phyloP scores from a whole-genome alignment of 202 grass and related monocot genomes.

The Panicum virgatum region DNA sequence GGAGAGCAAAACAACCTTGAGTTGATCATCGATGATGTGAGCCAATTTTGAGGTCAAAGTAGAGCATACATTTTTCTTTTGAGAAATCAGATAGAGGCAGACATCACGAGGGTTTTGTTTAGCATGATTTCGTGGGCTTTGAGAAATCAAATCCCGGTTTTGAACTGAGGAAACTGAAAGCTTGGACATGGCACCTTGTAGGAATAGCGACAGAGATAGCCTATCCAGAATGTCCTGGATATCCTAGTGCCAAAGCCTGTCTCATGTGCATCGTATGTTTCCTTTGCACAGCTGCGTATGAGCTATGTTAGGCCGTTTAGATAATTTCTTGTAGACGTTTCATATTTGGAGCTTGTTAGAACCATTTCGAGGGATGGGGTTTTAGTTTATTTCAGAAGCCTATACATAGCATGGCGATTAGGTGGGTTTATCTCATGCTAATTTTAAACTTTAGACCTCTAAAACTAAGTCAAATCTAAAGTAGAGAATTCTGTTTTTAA shows the following conservation, averaged over 20 bases:
- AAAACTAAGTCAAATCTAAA: not conserved
- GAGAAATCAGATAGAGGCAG: not conserved
- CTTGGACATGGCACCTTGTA: not conserved
- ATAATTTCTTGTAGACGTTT: not conserved
- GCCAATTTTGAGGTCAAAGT: slow-evolving; percentile 35
- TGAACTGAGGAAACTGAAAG: slow-evolving; percentile 3
- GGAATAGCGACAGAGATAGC: not conserved
- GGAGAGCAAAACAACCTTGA: slow-evolving; percentile 28
- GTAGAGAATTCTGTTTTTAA: not conserved
- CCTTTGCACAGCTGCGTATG: slow-evolving; percentile 1
- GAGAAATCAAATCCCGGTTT: not conserved
- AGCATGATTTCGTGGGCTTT: slow-evolving; percentile 14
- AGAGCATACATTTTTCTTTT: not conserved
- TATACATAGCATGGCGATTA: not conserved
- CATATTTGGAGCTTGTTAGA: slow-evolving; percentile 4
- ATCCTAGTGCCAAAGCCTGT: not conserved
- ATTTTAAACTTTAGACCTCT: not conserved
- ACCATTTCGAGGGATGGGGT: not conserved
- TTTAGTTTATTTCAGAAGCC: not conserved
- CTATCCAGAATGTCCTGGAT: slow-evolving; percentile 4
- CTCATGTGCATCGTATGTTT: not conserved
- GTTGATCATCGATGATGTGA: slow-evolving; percentile 13
- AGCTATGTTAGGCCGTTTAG: not conserved
- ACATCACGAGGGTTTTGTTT: not conserved
- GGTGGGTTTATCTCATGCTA: not conserved